Evolutionary conservation across 2,329 filamentous ascomycete species (phyloP).

Genomic region (Fusarium xyrophilum): DNA sequence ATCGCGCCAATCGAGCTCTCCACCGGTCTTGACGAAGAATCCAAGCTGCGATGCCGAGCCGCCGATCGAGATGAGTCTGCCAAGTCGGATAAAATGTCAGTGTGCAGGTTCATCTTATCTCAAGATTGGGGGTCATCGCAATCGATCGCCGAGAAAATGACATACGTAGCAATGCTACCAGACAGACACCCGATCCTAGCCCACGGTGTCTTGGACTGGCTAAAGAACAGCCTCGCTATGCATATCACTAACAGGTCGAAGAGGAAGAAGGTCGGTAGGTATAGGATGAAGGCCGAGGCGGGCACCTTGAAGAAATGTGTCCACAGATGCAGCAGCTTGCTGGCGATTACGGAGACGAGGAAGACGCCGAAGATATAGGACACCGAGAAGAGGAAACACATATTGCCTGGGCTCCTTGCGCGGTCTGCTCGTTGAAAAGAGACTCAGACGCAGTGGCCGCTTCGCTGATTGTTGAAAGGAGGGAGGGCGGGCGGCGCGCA

Average conservation of each 20-base stretch:
- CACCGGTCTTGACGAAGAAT: conserved; percentile 44
- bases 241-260: conserved; percentile 41
- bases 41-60: conserved; percentile 45
- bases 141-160: conserved; percentile 1
- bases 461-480: conserved; percentile 18
- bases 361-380: conserved; percentile 44
- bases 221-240: conserved; percentile 38
- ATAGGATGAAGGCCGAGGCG: conserved; percentile 41
- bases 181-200: conserved; percentile 32
- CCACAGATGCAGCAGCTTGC: conserved; percentile 42
- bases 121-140: background rate
- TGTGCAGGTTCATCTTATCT: background rate
- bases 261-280: conserved; percentile 44
- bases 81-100: conserved; percentile 4
- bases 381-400: conserved; percentile 34
- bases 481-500: conserved; percentile 1
- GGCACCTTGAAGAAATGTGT: conserved; percentile 41
- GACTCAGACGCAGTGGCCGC: conserved; percentile 8
- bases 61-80: conserved; percentile 39
- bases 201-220: conserved; percentile 30
- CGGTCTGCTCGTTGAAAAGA: conserved; percentile 5
- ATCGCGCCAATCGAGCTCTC: conserved; percentile 46
- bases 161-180: conserved; percentile 41
- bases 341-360: conserved; percentile 39
- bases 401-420: conserved; percentile 15